Conservation (phyloP, 129 eudicot species). For the Arctium lappa region DNA sequence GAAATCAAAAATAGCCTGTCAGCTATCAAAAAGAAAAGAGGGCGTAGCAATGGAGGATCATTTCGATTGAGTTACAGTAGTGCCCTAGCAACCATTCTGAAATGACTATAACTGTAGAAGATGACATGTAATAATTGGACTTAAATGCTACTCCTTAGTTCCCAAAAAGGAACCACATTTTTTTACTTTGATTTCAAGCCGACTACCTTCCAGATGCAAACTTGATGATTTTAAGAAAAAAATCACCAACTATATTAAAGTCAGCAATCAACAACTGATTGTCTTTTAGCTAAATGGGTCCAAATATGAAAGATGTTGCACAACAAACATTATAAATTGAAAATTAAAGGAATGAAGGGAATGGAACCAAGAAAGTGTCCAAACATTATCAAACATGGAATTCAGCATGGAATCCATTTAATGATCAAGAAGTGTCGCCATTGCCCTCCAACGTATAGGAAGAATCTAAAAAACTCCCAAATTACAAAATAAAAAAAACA, state of each 20-base stretch:
- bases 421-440: conserved; percentile 17
- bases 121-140: background rate
- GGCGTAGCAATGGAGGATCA: background rate
- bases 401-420: conserved; percentile 11
- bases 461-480: conserved; percentile 4
- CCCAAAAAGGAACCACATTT: background rate
- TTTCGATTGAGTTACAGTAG: background rate
- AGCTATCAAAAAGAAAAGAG: background rate
- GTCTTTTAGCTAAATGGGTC: background rate
- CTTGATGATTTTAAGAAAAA: background rate
- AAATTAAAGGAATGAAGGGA: conserved; percentile 8
- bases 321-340: background rate
- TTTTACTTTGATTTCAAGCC: background rate
- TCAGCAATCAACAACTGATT: background rate
- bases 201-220: background rate
- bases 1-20: background rate
- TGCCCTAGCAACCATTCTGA: background rate
- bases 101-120: background rate
- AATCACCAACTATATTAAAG: background rate
- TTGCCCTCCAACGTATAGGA: conserved; percentile 8
- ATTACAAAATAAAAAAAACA: background rate
- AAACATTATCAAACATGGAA: conserved; percentile 20
- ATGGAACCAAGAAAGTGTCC: conserved; percentile 14
- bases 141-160: background rate
- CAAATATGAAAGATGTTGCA: background rate